phyloP scores from a whole-genome alignment of 2,329 filamentous ascomycete genomes.

The Epichloe sylvatica region DNA sequence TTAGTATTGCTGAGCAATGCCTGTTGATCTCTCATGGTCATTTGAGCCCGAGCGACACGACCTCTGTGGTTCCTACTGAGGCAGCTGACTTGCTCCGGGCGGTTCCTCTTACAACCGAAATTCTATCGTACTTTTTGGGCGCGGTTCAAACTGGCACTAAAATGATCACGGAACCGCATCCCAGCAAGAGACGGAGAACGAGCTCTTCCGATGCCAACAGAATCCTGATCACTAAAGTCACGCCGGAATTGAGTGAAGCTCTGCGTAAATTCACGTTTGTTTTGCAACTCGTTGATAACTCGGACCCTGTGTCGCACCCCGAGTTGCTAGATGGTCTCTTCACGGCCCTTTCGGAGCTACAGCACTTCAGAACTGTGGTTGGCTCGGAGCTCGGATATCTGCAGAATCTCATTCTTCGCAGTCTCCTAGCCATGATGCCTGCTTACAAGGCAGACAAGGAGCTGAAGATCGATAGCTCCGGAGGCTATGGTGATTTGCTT shows the following conservation, averaged over 20 bases:
- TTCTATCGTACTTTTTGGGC: slow-evolving; percentile 58
- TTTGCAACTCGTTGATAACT: slow-evolving; percentile 74
- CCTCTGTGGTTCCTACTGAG: slow-evolving; percentile 34
- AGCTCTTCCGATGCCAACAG: slow-evolving; percentile 56
- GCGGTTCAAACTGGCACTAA: slow-evolving; percentile 60
- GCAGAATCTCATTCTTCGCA: slow-evolving; percentile 70
- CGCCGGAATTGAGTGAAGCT: slow-evolving; percentile 50
- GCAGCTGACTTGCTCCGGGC: slow-evolving; percentile 59
- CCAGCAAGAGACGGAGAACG: slow-evolving; percentile 65
- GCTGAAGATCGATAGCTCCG: slow-evolving; percentile 59
- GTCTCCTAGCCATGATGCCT: slow-evolving; percentile 71
- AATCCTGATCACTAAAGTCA: slow-evolving; percentile 45
- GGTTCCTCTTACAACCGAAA: slow-evolving; percentile 58
- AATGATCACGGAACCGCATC: slow-evolving; percentile 56
- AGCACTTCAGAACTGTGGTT: slow-evolving; percentile 67
- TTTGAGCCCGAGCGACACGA: slow-evolving; percentile 18
- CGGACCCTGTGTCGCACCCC: slow-evolving; percentile 59
- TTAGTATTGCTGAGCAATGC: slow-evolving; percentile 46
- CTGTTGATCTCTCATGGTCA: slow-evolving; percentile 44
- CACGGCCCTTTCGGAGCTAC: slow-evolving; percentile 70
- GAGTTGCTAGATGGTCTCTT: slow-evolving; percentile 70
- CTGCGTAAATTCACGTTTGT: slow-evolving; percentile 74
- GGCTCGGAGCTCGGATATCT: slow-evolving; percentile 83
- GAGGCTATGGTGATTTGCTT: slow-evolving; percentile 75
- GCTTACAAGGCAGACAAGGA: slow-evolving; percentile 49